A percentile compares a stretch with the other conserved stretches of the same genome.
Conservation (phyloP, 257 asterid species). For the Solanum clarkiae region DNA sequence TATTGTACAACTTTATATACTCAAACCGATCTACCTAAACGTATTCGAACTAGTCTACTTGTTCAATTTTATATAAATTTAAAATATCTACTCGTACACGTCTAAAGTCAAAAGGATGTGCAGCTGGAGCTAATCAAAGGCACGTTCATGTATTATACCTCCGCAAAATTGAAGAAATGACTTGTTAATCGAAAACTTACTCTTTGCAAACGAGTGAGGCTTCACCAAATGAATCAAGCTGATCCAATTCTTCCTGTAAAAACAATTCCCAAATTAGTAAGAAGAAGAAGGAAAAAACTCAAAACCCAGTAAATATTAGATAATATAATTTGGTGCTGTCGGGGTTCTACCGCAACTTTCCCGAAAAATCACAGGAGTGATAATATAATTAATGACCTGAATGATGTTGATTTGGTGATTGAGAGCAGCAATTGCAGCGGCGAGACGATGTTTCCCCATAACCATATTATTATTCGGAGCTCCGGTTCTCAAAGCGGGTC, state of each 20-base stretch:
- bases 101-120: not conserved
- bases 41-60: too few relatives aligned
- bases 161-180: not conserved
- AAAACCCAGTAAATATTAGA: not conserved
- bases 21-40: too few relatives aligned
- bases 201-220: constrained; percentile 66
- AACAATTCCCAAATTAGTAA: not conserved
- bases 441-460: constrained; percentile 50
- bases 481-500: not conserved
- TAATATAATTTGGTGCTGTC: too few relatives aligned
- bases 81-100: not conserved
- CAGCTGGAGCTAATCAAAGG: too few relatives aligned
- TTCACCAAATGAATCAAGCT: constrained; percentile 56
- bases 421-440: constrained; percentile 45
- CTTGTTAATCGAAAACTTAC: constrained; percentile 17
- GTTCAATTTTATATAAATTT: too few relatives aligned
- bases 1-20: too few relatives aligned
- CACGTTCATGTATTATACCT: too few relatives aligned
- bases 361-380: too few relatives aligned
- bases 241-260: constrained; percentile 59
- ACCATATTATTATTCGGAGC: not conserved
- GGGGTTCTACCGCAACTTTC: too few relatives aligned
- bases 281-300: not conserved
- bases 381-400: constrained; percentile 15
- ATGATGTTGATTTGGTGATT: constrained; percentile 46